phyloP scores from a whole-genome alignment of 2,329 filamentous ascomycete genomes.

The Epicoccum nigrum region DNA sequence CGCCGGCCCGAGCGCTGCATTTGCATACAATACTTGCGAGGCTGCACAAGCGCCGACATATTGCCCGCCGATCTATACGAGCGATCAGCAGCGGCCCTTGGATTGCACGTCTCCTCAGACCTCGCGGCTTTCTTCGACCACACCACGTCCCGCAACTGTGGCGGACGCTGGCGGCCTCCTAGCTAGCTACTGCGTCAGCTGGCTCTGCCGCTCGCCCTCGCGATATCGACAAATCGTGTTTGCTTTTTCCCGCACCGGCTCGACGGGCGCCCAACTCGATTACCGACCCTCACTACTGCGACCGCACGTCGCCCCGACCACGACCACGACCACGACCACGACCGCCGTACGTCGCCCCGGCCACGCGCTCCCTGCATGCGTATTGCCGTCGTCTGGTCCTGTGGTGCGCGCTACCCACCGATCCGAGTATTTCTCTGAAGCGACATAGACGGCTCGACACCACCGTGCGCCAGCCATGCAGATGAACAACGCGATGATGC shows the following conservation, averaged over 20 bases:
- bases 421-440: neutral
- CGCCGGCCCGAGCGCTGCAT: conserved; percentile 11
- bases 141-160: conserved; percentile 1
- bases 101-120: conserved; percentile 7
- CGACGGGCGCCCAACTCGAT: conserved; percentile 14
- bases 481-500: conserved; percentile 46
- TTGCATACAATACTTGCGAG: conserved; percentile 3
- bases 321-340: conserved; percentile 1
- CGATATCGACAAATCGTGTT: conserved; percentile 4
- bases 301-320: neutral
- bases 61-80: conserved; percentile 15
- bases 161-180: conserved; percentile 9
- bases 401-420: conserved; percentile 1
- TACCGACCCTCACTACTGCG: conserved; percentile 3
- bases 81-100: conserved; percentile 11
- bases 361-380: conserved; percentile 8
- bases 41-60: conserved; percentile 3
- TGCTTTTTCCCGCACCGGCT: conserved; percentile 12
- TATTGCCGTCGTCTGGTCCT: neutral
- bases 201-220: conserved; percentile 10
- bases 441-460: conserved; percentile 21
- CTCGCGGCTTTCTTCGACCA: conserved; percentile 1
- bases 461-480: conserved; percentile 17
- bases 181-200: conserved; percentile 11
- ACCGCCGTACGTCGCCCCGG: neutral